phyloP scores from a whole-genome alignment of 192 early-diverging fungal species.

The Borealophlyctis nickersoniae region DNA sequence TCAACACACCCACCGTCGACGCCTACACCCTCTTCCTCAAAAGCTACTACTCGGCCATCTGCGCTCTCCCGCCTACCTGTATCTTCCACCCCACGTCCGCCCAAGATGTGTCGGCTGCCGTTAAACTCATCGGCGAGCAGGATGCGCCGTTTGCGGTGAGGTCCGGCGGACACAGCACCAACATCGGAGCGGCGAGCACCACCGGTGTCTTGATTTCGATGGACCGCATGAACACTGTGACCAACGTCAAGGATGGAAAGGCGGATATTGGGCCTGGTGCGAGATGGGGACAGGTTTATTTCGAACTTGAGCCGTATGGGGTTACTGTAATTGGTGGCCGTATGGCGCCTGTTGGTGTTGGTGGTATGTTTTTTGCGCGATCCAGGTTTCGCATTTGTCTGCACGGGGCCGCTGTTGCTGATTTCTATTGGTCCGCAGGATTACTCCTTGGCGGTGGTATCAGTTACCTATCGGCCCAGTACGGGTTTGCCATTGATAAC shows the following conservation, averaged over 20 bases:
- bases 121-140: not conserved
- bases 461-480: not conserved
- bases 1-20: not conserved
- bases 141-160: not conserved
- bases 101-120: not conserved
- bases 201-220: not conserved
- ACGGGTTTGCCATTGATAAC: constrained; percentile 18
- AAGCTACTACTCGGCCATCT: not conserved
- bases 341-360: not conserved
- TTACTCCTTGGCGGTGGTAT: constrained; percentile 5
- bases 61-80: not conserved
- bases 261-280: not conserved
- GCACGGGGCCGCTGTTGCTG: not conserved
- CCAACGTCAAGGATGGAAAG: not conserved
- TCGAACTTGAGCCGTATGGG: not conserved
- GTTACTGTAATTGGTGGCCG: not conserved
- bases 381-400: no score
- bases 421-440: not conserved
- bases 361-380: not conserved
- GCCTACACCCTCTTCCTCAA: not conserved
- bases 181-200: not conserved
- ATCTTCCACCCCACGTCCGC: not conserved
- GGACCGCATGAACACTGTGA: not conserved
- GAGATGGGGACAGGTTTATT: not conserved
- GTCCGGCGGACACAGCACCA: not conserved